Base-by-base conservation (phyloP, 1,139 yeast genomes). In the Hansenula lynferdii region DNA sequence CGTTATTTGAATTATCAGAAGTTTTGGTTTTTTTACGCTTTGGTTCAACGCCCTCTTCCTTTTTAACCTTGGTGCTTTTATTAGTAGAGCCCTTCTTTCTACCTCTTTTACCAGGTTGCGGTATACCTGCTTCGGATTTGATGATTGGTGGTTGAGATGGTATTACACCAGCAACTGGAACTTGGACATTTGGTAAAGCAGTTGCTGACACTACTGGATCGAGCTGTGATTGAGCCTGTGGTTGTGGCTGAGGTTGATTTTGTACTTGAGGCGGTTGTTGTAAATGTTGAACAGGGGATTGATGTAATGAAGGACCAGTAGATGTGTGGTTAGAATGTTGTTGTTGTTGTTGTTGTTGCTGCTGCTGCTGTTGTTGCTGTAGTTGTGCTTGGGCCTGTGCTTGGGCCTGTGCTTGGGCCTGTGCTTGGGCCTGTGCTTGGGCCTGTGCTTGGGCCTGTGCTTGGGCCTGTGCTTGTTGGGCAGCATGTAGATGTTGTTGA, bases 351-450 rank as follows among this genome's bases (percentile, higher is more conserved):
- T 45, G 57, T 12, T 45, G 52, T 23, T 18, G 35, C 18, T n/a
- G n/a, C n/a, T n/a, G n/a, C n/a, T n/a, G n/a, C n/a, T n/a, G n/a
- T n/a, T n/a, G n/a, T n/a, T n/a, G n/a, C n/a, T n/a, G n/a, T n/a
- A n/a, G n/a, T n/a, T 32, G 41, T 31, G 35, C 48, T 34, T 39
- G 50, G 38, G 25, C 38, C 41, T 35, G n/a, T n/a, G n/a, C 44
- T 38, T 22, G 45, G 25, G 21, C 37, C 18, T 32, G 41, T 31
- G 35, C 48, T 34, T 39, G 50, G 38, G 25, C 38, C 41, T 35
- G n/a, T n/a, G n/a, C 44, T 38, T 22, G 45, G 25, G 21, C 37
- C 18, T n/a, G n/a, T 38, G 43, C 54, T 40, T 38, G 42, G 40
- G 42, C 50, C 36, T 34, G 49, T 40, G 26, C 45, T 33, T 17